Evolutionary conservation across 805 yeast genomes (phyloP).

Genomic region (Monosporozyma aerobia): DNA sequence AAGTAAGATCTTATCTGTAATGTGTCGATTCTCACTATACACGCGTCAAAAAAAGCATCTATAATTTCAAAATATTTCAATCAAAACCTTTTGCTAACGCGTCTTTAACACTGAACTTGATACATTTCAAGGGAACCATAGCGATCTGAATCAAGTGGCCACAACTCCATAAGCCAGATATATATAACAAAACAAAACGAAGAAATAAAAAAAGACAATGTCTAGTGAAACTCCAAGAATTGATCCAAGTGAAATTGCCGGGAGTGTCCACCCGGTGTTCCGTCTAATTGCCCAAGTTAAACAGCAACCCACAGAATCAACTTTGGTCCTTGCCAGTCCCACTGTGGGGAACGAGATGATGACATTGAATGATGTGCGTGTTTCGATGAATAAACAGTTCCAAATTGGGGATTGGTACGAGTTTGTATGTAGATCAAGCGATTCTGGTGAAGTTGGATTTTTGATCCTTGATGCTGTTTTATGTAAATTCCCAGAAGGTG

Average conservation of each 20-base stretch:
- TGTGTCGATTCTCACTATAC: not conserved
- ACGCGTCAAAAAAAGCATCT: not conserved
- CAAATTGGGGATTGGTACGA: conserved; percentile 29
- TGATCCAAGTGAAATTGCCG: conserved; percentile 24
- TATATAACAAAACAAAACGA: too few species aligned
- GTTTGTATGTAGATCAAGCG: conserved; percentile 27
- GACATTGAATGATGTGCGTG: conserved; percentile 21
- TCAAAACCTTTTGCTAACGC: not conserved
- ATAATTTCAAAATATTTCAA: not conserved
- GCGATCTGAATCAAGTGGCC: too few species aligned
- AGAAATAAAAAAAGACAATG: too few species aligned
- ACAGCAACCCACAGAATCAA: conserved; percentile 23
- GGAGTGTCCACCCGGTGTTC: conserved; percentile 21
- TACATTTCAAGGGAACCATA: too few species aligned
- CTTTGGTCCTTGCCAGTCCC: conserved; percentile 22
- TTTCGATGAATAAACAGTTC: conserved; percentile 18
- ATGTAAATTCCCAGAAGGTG: conserved; percentile 19
- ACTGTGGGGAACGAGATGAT: conserved; percentile 22
- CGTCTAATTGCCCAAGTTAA: conserved; percentile 27
- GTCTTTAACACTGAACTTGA: not conserved
- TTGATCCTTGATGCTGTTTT: conserved; percentile 27
- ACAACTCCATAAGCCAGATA: too few species aligned
- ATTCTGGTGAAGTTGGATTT: conserved; percentile 28
- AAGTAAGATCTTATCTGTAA: too few species aligned
- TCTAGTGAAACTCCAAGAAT: conserved; percentile 27